Conservation (phyloP, 179 eudicot genomes). For the Gypsophila paniculata region DNA sequence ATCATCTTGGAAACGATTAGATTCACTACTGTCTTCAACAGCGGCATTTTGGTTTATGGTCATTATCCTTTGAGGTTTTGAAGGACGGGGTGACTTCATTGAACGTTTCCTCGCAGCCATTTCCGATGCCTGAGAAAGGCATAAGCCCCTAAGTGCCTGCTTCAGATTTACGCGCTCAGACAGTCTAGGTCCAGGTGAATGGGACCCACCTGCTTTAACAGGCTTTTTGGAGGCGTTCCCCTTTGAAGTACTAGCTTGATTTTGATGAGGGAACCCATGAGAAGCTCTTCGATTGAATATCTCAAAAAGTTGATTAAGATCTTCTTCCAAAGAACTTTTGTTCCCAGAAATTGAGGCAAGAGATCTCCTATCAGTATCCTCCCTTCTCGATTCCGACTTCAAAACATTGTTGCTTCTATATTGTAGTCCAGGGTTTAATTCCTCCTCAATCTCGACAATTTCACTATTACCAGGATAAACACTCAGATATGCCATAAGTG, state of each 20-base stretch:
- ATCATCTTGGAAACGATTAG: conserved; percentile 38
- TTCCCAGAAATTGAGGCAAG: conserved; percentile 35
- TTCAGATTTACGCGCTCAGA: conserved; percentile 78
- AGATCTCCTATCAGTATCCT: conserved; percentile 41
- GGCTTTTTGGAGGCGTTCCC: conserved; percentile 65
- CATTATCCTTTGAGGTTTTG: conserved; percentile 62
- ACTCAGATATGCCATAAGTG: conserved; percentile 46
- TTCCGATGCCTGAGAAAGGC: conserved; percentile 97
- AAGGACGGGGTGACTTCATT: conserved; percentile 54
- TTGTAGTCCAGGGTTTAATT: conserved; percentile 33
- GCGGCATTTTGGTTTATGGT: conserved; percentile 53
- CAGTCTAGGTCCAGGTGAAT: conserved; percentile 57
- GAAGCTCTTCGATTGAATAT: conserved; percentile 54
- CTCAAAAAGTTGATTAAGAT: conserved; percentile 84
- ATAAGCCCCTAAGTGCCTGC: conserved; percentile 90
- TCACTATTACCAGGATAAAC: conserved; percentile 56
- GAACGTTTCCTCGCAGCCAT: conserved; percentile 79
- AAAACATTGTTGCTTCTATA: conserved; percentile 27
- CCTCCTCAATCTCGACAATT: conserved; percentile 72
- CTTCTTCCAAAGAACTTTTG: conserved; percentile 58
- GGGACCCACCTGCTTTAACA: conserved; percentile 40
- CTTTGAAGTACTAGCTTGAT: conserved; percentile 39
- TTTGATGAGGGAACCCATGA: conserved; percentile 37
- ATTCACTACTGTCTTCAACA: conserved; percentile 48
- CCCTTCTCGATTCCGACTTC: conserved; percentile 30